Base-by-base conservation (phyloP, 2,329 filamentous ascomycete species). In the Seiridium cupressi region DNA sequence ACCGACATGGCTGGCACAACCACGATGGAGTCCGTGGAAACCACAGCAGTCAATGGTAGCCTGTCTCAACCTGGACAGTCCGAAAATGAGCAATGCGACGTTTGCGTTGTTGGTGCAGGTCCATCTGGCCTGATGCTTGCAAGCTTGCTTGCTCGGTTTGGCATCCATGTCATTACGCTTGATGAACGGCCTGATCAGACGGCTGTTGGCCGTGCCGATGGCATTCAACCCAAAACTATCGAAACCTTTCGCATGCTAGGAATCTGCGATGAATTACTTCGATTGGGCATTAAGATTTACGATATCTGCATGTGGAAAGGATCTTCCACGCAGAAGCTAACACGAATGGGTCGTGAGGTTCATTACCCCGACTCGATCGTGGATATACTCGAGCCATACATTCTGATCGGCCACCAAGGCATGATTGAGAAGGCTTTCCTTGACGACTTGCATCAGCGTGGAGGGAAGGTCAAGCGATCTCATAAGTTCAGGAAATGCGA, bases 221-320 rank as follows among this genome's bases (percentile, higher is more conserved):
- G 89, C 46, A 77, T 92, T 57, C 89, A 92, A 68, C 89, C 89
- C 49, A 92, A 92, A 75, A 89, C 89, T 1, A 90, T 93, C 67
- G 89, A 92, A 76, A 92, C 89, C 0, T 84, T 92, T 66, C 84
- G 85, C 63, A 89, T 91, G 74, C 86, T 92, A 79, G 81, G 88
- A 40, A 75, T 92, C n/a, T 87, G 85, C n/a, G 88, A 91, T 63
- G 78, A 84, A 1, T 73, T 92, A 36, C 73, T 92, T 47, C 84
- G 84, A 63, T 83, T 87, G 66, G 89, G 87, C 36, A 89, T 89
- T 55, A 85, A 84, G 51, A 85, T 92, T 49, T 90, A 89, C 73
- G 89, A 92, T 68, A 92, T 92, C 62, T 82, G 86, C 48, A 91
- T 91, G 71, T 92, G 89, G 88, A 81, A 85, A 70, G 78, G 79